phyloP scores from a whole-genome alignment of 1,139 yeast species.

The Hyphopichia burtonii region DNA sequence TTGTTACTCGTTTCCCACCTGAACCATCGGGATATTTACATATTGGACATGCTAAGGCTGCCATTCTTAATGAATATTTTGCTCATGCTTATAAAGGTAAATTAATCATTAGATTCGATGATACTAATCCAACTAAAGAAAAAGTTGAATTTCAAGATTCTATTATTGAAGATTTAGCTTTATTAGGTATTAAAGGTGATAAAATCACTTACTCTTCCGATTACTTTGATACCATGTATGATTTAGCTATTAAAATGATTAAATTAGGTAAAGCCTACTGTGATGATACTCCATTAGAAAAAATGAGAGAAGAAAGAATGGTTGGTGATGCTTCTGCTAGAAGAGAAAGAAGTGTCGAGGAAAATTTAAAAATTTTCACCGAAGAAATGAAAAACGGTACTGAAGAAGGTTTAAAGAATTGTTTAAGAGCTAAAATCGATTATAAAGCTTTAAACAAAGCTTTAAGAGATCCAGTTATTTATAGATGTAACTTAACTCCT shows the following conservation, averaged over 20 bases:
- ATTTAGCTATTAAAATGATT: conserved; percentile 77
- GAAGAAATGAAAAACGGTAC: conserved; percentile 92
- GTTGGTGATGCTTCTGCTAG: conserved; percentile 89
- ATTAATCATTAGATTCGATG: conserved; percentile 92
- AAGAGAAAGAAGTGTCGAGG: conserved; percentile 89
- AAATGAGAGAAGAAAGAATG: conserved; percentile 98
- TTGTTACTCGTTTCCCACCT: conserved; percentile 97
- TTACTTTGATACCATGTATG: conserved; percentile 88
- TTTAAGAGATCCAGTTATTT: conserved; percentile 93
- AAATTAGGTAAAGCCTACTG: conserved; percentile 95
- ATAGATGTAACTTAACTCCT: conserved; percentile 93
- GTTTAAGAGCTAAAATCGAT: conserved; percentile 94
- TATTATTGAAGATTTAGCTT: conserved; percentile 82
- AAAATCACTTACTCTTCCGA: conserved; percentile 84
- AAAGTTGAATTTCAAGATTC: conserved; percentile 90
- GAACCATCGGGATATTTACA: conserved; percentile 88
- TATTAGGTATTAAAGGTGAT: conserved; percentile 92
- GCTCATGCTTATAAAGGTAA: conserved; percentile 94
- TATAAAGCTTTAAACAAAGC: conserved; percentile 89
- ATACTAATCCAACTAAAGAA: conserved; percentile 95
- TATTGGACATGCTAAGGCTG: conserved; percentile 97
- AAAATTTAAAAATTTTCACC: conserved; percentile 78
- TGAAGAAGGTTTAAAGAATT: conserved; percentile 82
- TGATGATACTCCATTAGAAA: conserved; percentile 90
- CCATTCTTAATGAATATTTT: conserved; percentile 90